Base-by-base conservation (phyloP, 768 basidiomycete species). In the Serendipita sp. region DNA sequence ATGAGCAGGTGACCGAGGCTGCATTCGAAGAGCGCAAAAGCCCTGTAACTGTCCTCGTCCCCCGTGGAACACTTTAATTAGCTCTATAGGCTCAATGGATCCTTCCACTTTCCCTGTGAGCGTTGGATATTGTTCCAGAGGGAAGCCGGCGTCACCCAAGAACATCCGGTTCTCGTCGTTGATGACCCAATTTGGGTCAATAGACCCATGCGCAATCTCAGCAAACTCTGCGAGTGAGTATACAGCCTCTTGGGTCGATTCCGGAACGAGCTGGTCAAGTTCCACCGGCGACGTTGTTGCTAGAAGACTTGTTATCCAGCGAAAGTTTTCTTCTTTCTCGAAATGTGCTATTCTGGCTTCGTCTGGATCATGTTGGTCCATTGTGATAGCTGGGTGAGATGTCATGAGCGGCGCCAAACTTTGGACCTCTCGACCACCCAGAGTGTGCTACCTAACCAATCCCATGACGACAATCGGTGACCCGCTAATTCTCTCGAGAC, bases 251-350 rank as follows among this genome's bases (percentile, higher is more conserved):
- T 78, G 69, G 4, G 74, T 77, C 27, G 78, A 67, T 66, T 83
- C 78, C 29, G 67, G 65, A 23, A 74, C 55, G 3, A n/a, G 55
- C 27, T 60, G 67, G 3, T 75, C 76, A 13, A 84, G 75, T 16
- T 71, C 70, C 66, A 77, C 73, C 0, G 72, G 65, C 1, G 83
- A 81, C 66, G 74, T 74, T 5, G 77, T 76, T 8, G 80, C 80
- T 2, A 80, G 68, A 3, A 82, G 55, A 68, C 76, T 77, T 62
- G 77, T 75, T 62, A 83, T 78, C 74, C 75, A 79, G 15, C 83
- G 79, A 68, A 84, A 84, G 70, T 84, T 83, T 50, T 75, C 74
- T 48, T 76, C 71, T 66, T 76, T 77, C 70, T 84, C 83, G 34
- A 60, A 60, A 36, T 60, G 33, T 2, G 55, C 55, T 36, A 37